Conservation (phyloP, 2,329 filamentous ascomycete genomes). For the Didymella segeticola region DNA sequence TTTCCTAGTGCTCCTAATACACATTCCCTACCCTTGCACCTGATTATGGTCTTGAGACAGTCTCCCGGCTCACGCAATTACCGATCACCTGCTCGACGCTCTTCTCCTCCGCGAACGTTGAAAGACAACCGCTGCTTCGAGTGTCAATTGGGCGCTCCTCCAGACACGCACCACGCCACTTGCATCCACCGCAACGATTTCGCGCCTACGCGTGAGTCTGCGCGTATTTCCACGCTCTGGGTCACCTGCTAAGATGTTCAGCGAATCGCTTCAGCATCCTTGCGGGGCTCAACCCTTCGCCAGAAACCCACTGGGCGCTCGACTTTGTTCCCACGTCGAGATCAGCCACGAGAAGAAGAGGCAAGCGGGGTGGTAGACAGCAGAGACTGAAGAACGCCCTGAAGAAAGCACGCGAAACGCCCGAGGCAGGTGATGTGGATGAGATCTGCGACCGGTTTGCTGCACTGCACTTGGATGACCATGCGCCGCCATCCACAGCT, state of each 20-base stretch:
- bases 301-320: slow-evolving; percentile 29
- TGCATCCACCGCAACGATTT: slow-evolving; percentile 29
- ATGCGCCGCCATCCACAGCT: not conserved
- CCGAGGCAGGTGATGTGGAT: slow-evolving; percentile 4
- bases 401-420: slow-evolving; percentile 2
- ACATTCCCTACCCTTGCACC: slow-evolving; percentile 16
- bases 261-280: slow-evolving; percentile 42
- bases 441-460: slow-evolving; percentile 17
- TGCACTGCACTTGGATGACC: slow-evolving; percentile 17
- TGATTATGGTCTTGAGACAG: slow-evolving; percentile 26
- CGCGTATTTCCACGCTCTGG: too few relatives aligned
- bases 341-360: slow-evolving; percentile 17
- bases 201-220: slow-evolving; percentile 28
- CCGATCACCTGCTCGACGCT: slow-evolving; percentile 11
- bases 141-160: slow-evolving; percentile 11
- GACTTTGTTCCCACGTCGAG: slow-evolving; percentile 23
- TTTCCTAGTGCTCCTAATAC: slow-evolving; percentile 12
- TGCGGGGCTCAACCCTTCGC: slow-evolving; percentile 27
- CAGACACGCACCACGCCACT: slow-evolving; percentile 11
- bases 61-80: slow-evolving; percentile 17
- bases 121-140: slow-evolving; percentile 22
- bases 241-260: slow-evolving; percentile 6
- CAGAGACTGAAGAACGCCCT: slow-evolving; percentile 15
- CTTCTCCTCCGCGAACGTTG: slow-evolving; percentile 8
- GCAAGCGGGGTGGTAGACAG: slow-evolving; percentile 30